Evolutionary conservation across 2,329 filamentous ascomycete species (phyloP), one percentile per base, ranked within the genome.

Genomic region (Verticillium dahliae): DNA sequence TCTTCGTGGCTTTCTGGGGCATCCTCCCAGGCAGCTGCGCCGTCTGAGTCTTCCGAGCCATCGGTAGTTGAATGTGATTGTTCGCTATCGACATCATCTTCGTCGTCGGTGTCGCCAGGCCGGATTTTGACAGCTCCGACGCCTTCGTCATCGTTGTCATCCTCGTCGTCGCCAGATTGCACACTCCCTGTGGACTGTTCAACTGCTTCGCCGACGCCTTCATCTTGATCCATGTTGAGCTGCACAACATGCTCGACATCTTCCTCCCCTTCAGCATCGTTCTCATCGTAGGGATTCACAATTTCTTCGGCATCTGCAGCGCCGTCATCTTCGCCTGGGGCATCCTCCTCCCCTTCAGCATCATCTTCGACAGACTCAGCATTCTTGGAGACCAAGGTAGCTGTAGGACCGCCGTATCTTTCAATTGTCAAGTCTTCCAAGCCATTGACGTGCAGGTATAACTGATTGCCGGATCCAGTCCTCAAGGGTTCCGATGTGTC

Each of bases 11-110:
- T 81, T 75, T 82, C 81, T 37, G 78, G 78, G 63, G 81, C 84
- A 34, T 82, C 82, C 61, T 88, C 85, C 73, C 83, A 85, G 60
- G 84, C 85, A 34, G 79, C 83, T 65, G 86, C 84, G 11, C 73
- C 76, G 34, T 80, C 80, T 1, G 83, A 87, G 50, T 84, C 85
- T 10, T 81, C 82, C 39, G 82, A 85, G 59, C 76, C 80, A 5
- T 68, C 78, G 63, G 78, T 80, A 4, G 79, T 80, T 7, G 79
- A 77, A 34, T 79, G 78, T 2, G 77, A 80, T 54, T 74, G 76
- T 15, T 75, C 76, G 60, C 75, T 80, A 56, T 76, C 74, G 73
- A 70, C 60, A 69, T 73, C 75, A 3, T 75, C 76, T 6, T 79
- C 77, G 39, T 77, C 73, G 27, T 80, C 76, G 0, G 77, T 80